Percentiles rank a stretch among this genome's conserved stretches.
Conservation (phyloP, 441 rosid species). For the Gossypium davidsonii region DNA sequence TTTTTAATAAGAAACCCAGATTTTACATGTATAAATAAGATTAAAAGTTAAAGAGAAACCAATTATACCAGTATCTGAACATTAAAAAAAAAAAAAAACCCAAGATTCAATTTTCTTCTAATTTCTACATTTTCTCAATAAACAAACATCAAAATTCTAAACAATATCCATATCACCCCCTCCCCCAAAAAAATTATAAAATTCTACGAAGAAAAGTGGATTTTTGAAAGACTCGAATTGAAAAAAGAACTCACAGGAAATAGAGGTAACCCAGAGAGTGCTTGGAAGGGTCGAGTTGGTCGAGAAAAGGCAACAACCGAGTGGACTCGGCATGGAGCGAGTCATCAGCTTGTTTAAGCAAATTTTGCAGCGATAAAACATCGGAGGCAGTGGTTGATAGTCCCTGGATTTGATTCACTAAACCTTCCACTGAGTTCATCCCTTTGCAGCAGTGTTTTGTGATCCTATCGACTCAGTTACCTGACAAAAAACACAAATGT, state of each 20-base stretch:
- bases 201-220: neutral
- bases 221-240: neutral
- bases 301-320: conserved; percentile 50
- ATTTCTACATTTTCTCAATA: neutral
- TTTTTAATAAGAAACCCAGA: too few species aligned
- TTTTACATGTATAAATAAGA: neutral
- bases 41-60: neutral
- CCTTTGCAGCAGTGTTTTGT: neutral
- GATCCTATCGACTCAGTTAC: neutral
- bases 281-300: conserved; percentile 69
- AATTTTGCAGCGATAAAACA: conserved; percentile 45
- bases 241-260: conserved; percentile 48
- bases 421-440: conserved; percentile 49
- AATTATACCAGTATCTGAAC: neutral
- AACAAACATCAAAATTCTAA: neutral
- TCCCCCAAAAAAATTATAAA: too few species aligned
- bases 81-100: neutral
- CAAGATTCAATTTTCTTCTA: neutral
- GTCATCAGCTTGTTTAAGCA: conserved; percentile 58
- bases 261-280: conserved; percentile 93
- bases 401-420: conserved; percentile 80
- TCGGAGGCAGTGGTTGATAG: conserved; percentile 55
- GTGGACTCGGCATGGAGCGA: conserved; percentile 48
- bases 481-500: neutral
- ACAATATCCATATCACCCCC: neutral